phyloP scores from a whole-genome alignment of 202 grass and related monocot genomes.

The Brachypodium distachyon region DNA sequence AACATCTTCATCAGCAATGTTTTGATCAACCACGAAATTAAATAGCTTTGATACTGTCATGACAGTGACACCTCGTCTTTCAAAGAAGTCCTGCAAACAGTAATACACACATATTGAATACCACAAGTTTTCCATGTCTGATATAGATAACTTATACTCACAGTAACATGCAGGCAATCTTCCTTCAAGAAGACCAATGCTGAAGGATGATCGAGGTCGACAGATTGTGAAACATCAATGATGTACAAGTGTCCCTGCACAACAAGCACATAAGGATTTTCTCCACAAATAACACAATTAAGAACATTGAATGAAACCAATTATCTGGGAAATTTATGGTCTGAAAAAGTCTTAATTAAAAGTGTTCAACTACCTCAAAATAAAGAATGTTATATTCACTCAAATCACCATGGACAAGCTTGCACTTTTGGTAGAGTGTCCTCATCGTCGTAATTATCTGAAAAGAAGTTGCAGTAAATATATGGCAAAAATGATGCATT shows the following conservation, averaged over 20 bases:
- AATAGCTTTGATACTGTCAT: slow-evolving; percentile 79
- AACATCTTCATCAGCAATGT: slow-evolving; percentile 72
- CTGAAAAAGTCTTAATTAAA: neutral
- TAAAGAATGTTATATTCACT: slow-evolving; percentile 99
- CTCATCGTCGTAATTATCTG: slow-evolving; percentile 91
- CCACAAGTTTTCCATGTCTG: neutral
- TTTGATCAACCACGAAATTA: slow-evolving; percentile 81
- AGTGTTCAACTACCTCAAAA: slow-evolving; percentile 63
- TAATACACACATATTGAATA: slow-evolving; percentile 4
- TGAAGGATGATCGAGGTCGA: slow-evolving; percentile 89
- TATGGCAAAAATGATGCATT: slow-evolving; percentile 16
- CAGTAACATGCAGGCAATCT: slow-evolving; percentile 93
- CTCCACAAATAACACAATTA: too few species aligned
- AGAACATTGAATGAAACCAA: neutral
- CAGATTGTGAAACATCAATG: slow-evolving; percentile 95
- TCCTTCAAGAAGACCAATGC: slow-evolving; percentile 84
- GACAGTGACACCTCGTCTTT: slow-evolving; percentile 65
- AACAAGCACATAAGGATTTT: slow-evolving; percentile 8
- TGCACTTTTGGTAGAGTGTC: slow-evolving; percentile 87
- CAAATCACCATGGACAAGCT: slow-evolving; percentile 94
- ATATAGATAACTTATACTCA: slow-evolving; percentile 43
- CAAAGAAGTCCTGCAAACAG: slow-evolving; percentile 70
- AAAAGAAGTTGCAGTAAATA: slow-evolving; percentile 18
- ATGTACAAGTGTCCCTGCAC: slow-evolving; percentile 88
- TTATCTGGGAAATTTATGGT: neutral